Evolutionary conservation across 2,329 filamentous ascomycete genomes (phyloP).

Genomic region (Magnaporthales sp.): DNA sequence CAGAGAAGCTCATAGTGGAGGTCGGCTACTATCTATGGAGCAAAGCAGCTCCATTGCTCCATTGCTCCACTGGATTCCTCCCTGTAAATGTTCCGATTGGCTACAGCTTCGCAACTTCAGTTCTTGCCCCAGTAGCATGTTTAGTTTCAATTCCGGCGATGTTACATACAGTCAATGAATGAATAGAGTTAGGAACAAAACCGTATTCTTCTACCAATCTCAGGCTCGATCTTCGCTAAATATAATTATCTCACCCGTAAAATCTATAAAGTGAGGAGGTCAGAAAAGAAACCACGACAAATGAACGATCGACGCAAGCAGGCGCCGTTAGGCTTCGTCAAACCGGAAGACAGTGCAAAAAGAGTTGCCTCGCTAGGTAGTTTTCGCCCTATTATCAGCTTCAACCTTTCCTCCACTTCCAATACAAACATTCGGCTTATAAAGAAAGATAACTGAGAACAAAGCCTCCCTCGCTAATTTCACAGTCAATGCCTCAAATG

Average conservation of each 20-base stretch:
- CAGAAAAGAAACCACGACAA: background rate
- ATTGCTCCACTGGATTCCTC: background rate
- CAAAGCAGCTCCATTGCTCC: background rate
- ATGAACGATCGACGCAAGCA: background rate
- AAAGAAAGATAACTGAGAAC: background rate
- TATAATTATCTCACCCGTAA: background rate
- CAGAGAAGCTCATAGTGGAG: background rate
- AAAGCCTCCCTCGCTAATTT: background rate
- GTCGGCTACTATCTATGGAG: background rate
- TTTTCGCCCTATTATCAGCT: background rate
- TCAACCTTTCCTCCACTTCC: background rate
- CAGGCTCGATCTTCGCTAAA: background rate
- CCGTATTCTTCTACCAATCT: too few relatives aligned
- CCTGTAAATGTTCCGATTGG: background rate
- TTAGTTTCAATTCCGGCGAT: too few relatives aligned
- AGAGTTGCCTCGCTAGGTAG: background rate
- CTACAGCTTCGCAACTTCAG: background rate
- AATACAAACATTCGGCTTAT: background rate
- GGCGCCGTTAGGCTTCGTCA: background rate
- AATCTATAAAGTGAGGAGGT: background rate
- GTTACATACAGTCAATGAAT: background rate
- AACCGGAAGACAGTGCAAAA: background rate
- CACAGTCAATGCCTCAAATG: background rate
- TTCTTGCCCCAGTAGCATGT: background rate
- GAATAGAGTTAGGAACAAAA: too few relatives aligned